Evolutionary conservation across 1,139 yeast genomes (phyloP).

Genomic region (Suhomyces wounanorum): DNA sequence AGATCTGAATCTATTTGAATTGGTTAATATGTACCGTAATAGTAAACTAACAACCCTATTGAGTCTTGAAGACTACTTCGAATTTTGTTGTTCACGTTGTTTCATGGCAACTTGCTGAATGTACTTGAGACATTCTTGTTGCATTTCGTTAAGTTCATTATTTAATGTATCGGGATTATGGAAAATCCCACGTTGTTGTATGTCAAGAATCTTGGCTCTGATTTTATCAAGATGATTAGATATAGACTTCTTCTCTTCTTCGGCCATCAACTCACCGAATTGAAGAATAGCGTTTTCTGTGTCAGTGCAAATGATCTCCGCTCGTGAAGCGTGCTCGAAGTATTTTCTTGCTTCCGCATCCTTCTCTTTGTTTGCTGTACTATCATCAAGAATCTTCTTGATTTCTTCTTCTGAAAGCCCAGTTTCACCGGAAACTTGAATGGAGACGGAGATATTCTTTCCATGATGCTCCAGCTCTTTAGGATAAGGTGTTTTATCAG

Average conservation of each 20-base stretch:
- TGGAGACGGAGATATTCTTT: slow-evolving; percentile 49
- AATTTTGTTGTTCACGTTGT: slow-evolving; percentile 20
- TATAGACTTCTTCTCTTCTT: slow-evolving; percentile 35
- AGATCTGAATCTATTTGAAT: background rate
- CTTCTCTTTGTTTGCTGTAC: slow-evolving; percentile 39
- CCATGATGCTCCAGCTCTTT: slow-evolving; percentile 31
- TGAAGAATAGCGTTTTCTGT: slow-evolving; percentile 53
- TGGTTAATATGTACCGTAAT: background rate
- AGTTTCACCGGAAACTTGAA: slow-evolving; percentile 69
- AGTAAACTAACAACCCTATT: background rate
- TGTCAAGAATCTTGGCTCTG: slow-evolving; percentile 47
- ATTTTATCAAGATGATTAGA: slow-evolving; percentile 36
- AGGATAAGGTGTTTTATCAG: slow-evolving; percentile 59
- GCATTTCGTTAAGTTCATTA: slow-evolving; percentile 50
- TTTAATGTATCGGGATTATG: slow-evolving; percentile 43
- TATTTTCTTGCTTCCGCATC: slow-evolving; percentile 46
- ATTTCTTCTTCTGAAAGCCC: slow-evolving; percentile 70
- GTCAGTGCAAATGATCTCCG: slow-evolving; percentile 58
- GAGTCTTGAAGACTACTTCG: background rate
- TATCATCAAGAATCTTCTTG: slow-evolving; percentile 54
- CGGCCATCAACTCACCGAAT: slow-evolving; percentile 45
- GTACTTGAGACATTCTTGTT: slow-evolving; percentile 50
- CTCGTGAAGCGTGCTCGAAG: slow-evolving; percentile 52
- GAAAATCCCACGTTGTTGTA: slow-evolving; percentile 35
- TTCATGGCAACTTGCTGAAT: slow-evolving; percentile 54